These are phyloP conservation scores for Diaporthe vaccinii DNA, from an alignment of 2,329 filamentous ascomycete species.

Conservation along the genomic window DNA sequence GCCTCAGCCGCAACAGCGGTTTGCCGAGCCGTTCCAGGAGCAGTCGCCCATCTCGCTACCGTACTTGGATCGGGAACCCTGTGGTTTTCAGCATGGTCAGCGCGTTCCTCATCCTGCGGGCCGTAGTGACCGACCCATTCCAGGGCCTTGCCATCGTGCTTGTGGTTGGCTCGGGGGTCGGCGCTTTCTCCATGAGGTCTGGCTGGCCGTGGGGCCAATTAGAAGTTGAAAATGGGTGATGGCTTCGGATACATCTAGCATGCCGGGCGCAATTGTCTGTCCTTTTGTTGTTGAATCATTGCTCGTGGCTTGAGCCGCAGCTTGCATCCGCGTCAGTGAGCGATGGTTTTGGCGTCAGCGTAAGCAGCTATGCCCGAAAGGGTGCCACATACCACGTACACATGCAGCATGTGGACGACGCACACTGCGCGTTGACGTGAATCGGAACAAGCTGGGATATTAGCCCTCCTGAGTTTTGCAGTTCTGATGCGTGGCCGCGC, in stretches of 20 bases:
- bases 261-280: neutral
- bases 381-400: neutral
- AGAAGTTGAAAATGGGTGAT: constrained; percentile 15
- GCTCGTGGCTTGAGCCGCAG: constrained; percentile 10
- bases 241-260: constrained; percentile 23
- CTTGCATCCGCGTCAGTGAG: neutral
- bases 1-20: neutral
- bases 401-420: constrained; percentile 1
- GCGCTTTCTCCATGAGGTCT: constrained; percentile 45
- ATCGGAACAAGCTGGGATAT: neutral
- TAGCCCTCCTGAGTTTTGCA: neutral
- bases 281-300: neutral
- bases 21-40: constrained; percentile 13
- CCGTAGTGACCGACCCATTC: constrained; percentile 46
- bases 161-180: constrained; percentile 47
- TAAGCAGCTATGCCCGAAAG: constrained; percentile 22
- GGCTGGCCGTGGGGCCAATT: constrained; percentile 42
- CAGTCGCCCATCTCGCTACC: constrained; percentile 38
- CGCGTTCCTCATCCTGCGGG: constrained; percentile 47
- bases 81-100: constrained; percentile 47
- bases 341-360: neutral
- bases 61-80: constrained; percentile 46
- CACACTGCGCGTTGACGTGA: constrained; percentile 3
- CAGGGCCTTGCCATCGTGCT: constrained; percentile 48
- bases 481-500: neutral